Evolutionary conservation across 1,284 basidiomycete species (phyloP), one percentile per base, ranked within the genome.

Genomic region (Malassezia obtusa): DNA sequence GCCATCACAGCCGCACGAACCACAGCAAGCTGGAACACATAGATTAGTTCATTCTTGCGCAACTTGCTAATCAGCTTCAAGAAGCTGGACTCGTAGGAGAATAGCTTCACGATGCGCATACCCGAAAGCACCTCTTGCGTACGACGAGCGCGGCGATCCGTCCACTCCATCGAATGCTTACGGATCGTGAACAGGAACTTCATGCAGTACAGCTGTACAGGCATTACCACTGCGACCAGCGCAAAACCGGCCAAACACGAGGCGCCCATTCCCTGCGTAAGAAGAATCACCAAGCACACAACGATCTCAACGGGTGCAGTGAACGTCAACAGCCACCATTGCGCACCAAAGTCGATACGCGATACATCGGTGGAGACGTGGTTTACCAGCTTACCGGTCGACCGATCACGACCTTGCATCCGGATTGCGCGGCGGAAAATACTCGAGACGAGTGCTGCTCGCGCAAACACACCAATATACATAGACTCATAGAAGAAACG

Each of bases 321-420:
- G 82, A 87, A 87, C 17, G 81, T 77, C 78, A 87, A 82, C 50
- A 77, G 76, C 59, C 88, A 86, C 77, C 84, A 90, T 3, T 85
- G 85, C 44, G 82, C 81, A 60, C 84, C 86, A 69, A 90, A 95
- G 71, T 94, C 89, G 70, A 95, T 87, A 32, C 90, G 81, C 15
- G 84, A 85, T 28, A 89, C 83, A 74, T 95, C 91, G 0, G 89
- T 91, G 4, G 87, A 89, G 61, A 95, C 91, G 75, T 91, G 87
- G 67, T 89, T 92, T 58, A 92, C 84, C 36, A 91, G 80, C 67
- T 84, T 84, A 33, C 89, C 89, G 21, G 83, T 83, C 2, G 84
- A 83, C n/a, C 90, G 81, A 9, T 88, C 83, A 46, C 88, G 85
- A 19, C 85, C 82, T 3, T 85, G 86, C 43, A 95, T 79, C 33